Percentiles rank a stretch among this genome's conserved stretches.
These are phyloP conservation scores for Xylaria nigripes DNA, from an alignment of 495 filamentous ascomycete genomes.

Conservation along the genomic window DNA sequence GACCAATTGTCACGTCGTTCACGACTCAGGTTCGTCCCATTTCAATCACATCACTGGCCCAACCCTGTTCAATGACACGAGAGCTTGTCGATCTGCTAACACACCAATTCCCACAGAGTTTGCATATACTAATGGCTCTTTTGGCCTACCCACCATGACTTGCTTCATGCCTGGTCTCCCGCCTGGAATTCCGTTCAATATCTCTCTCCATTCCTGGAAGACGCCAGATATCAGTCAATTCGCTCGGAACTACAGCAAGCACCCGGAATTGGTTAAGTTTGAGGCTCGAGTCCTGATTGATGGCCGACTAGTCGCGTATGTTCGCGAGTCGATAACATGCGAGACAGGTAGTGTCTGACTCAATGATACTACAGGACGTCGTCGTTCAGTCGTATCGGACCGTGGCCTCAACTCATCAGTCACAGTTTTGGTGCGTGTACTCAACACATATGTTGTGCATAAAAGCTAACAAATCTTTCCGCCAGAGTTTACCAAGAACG, in stretches of 20 bases:
- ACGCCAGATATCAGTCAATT: slow-evolving; percentile 54
- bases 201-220: slow-evolving; percentile 81
- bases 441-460: not conserved
- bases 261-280: slow-evolving; percentile 53
- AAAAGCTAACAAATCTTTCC: not conserved
- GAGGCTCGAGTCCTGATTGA: slow-evolving; percentile 66
- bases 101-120: slow-evolving; percentile 25
- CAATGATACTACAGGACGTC: slow-evolving; percentile 35
- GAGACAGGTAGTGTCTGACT: not conserved
- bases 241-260: slow-evolving; percentile 52
- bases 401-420: slow-evolving; percentile 52
- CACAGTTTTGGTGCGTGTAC: slow-evolving; percentile 38
- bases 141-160: slow-evolving; percentile 58
- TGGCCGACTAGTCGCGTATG: slow-evolving; percentile 58
- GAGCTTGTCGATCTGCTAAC: not conserved
- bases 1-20: slow-evolving; percentile 68
- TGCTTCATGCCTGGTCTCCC: slow-evolving; percentile 67
- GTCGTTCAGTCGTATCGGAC: slow-evolving; percentile 45
- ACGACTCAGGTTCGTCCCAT: slow-evolving; percentile 46
- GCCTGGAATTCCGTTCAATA: slow-evolving; percentile 53
- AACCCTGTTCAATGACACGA: not conserved
- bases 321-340: not conserved
- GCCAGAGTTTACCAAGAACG: slow-evolving; percentile 53
- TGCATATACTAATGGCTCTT: slow-evolving; percentile 33
- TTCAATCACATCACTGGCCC: not conserved